Evolutionary conservation across 345 rosid species (phyloP), one percentile per base, ranked within the genome.

Genomic region (Pugionium dolabratum): DNA sequence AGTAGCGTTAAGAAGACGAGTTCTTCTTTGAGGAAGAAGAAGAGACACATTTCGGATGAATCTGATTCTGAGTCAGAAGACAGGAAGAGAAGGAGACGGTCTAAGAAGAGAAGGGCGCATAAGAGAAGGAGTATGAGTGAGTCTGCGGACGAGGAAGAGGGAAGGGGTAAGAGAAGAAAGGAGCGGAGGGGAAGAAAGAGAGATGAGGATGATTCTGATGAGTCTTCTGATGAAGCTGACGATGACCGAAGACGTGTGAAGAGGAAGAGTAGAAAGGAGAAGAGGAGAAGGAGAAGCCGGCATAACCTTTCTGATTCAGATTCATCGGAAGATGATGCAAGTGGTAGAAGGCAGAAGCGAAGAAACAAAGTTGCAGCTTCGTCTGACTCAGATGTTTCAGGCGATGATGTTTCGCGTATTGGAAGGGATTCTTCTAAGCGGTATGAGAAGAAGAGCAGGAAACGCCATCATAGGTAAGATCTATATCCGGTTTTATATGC

Each of bases 31-130:
- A 67, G 25, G 79, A 79, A 62, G 83, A 74, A 65, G 72, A 74
- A 71, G 75, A 34, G 35, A n/a, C 73, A 76, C 0, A 87, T 80
- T 57, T 82, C 75, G 28, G 84, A 78, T 33, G 78, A 57, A 4
- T 79, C 82, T 0, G 84, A 81, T 68, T 71, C 79, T 11, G 90
- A 84, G 73, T 59, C 71, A 2, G 90, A 70, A 26, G 82, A 69
- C 69, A 80, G 82, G 79, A 86, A 69, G 80, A 88, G 84, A 70
- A 87, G 93, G 50, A 84, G 91, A 58, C 82, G 96, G 80, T 86
- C 85, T 1, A 88, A 82, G 90, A 89, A 87, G 76, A 78, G 90
- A 76, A 74, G 34, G 30, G 0, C 30, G 1, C 83, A 75, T 62
- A 74, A 79, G 81, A 85, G 79, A 75, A 85, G 89, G 66, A 76